Percentiles rank a stretch among this genome's conserved stretches.
phyloP scores from a whole-genome alignment of 2,329 filamentous ascomycete genomes.

The Aspergillus ustus region DNA sequence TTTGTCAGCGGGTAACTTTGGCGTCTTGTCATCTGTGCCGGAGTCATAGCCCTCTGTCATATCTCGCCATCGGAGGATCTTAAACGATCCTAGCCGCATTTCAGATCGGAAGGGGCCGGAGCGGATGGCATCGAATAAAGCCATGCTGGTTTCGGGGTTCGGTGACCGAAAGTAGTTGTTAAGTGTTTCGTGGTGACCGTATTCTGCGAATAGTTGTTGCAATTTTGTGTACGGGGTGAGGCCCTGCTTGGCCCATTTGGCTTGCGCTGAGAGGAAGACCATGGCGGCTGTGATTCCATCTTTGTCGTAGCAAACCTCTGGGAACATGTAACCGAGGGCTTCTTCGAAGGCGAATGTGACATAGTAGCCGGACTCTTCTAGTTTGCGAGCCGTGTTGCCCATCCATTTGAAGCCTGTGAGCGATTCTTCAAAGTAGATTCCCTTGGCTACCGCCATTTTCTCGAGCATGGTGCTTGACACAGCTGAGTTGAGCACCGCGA shows the following conservation, averaged over 20 bases:
- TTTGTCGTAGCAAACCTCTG: constrained; percentile 66
- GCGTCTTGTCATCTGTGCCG: constrained; percentile 54
- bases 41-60: constrained; percentile 66
- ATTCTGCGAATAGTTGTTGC: constrained; percentile 59
- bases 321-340: constrained; percentile 70
- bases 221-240: constrained; percentile 63
- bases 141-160: constrained; percentile 54
- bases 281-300: constrained; percentile 66
- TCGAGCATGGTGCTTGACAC: constrained; percentile 68
- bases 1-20: constrained; percentile 60
- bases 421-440: constrained; percentile 64
- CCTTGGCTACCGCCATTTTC: constrained; percentile 59
- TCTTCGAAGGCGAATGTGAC: constrained; percentile 67
- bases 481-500: constrained; percentile 65
- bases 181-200: constrained; percentile 65
- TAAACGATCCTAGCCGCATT: constrained; percentile 54
- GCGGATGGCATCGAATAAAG: constrained; percentile 61
- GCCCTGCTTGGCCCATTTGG: constrained; percentile 55
- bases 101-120: constrained; percentile 48
- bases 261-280: constrained; percentile 61
- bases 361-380: constrained; percentile 55
- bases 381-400: constrained; percentile 62
- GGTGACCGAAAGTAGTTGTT: constrained; percentile 69
- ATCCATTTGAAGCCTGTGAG: constrained; percentile 73
- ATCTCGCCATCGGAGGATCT: constrained; percentile 64